These are phyloP conservation scores for Phytophthora constricta DNA, from an alignment of 352 stramenopile species.

Conservation along the genomic window DNA sequence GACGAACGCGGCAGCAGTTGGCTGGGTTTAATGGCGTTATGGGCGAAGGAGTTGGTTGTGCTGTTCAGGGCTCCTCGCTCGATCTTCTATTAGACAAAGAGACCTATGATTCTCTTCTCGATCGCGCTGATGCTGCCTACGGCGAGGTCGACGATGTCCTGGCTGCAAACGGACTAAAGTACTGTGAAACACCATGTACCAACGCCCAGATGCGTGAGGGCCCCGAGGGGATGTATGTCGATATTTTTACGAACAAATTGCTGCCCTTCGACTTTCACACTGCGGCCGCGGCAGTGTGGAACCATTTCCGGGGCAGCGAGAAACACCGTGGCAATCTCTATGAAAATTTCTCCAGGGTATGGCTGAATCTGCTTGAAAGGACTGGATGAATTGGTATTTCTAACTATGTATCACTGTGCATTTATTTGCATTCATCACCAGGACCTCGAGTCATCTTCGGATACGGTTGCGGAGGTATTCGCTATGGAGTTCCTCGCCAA, in stretches of 20 bases:
- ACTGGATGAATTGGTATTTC: constrained; percentile 10
- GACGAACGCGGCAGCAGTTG: constrained; percentile 38
- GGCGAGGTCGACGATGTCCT: constrained; percentile 47
- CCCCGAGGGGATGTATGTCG: constrained; percentile 40
- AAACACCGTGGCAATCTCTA: constrained; percentile 53
- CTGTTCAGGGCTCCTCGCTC: constrained; percentile 24
- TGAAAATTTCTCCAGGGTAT: constrained; percentile 50
- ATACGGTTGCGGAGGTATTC: constrained; percentile 48
- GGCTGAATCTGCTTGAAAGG: not conserved
- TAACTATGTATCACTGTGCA: no score
- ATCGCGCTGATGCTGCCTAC: constrained; percentile 38
- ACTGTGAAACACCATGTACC: constrained; percentile 34
- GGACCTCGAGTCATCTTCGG: constrained; percentile 43
- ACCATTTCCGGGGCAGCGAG: constrained; percentile 52
- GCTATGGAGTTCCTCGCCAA: constrained; percentile 45
- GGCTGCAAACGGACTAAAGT: constrained; percentile 46
- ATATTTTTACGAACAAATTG: constrained; percentile 59
- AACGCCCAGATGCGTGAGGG: constrained; percentile 49
- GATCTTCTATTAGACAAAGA: constrained; percentile 44
- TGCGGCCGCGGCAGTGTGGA: constrained; percentile 47
- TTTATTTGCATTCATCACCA: no score
- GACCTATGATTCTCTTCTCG: constrained; percentile 44
- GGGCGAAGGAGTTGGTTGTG: constrained; percentile 17
- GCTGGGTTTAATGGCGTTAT: constrained; percentile 38
- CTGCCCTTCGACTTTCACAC: constrained; percentile 55